These are phyloP conservation scores for Pisolithus sp. DNA, from an alignment of 768 basidiomycete genomes.

Conservation along the genomic window DNA sequence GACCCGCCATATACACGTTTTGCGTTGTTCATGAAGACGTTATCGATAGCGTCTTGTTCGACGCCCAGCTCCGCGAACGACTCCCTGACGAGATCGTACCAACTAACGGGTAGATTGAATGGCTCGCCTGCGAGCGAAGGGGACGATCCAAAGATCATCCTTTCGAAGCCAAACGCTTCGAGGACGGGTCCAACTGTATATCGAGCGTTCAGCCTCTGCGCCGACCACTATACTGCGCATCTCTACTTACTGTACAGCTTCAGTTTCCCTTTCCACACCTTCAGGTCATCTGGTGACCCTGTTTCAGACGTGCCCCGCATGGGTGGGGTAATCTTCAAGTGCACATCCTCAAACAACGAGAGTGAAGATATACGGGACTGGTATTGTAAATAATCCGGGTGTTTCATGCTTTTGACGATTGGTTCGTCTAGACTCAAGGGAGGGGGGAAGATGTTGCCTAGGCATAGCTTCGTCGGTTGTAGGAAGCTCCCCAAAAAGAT, in stretches of 20 bases:
- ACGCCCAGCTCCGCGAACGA: slow-evolving; percentile 73
- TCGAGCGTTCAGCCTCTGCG: background rate
- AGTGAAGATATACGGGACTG: slow-evolving; percentile 66
- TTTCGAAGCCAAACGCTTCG: slow-evolving; percentile 79
- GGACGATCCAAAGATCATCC: slow-evolving; percentile 79
- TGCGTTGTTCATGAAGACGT: slow-evolving; percentile 58
- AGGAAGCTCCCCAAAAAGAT: background rate
- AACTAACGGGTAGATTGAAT: slow-evolving; percentile 51
- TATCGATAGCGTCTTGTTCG: slow-evolving; percentile 72
- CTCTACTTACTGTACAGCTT: slow-evolving; percentile 76
- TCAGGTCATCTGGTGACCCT: slow-evolving; percentile 31
- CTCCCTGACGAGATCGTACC: slow-evolving; percentile 79
- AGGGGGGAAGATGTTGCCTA: slow-evolving; percentile 78
- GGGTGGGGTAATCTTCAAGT: slow-evolving; percentile 74
- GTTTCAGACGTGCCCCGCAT: slow-evolving; percentile 46
- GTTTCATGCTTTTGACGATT: slow-evolving; percentile 74
- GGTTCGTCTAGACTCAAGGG: slow-evolving; percentile 65
- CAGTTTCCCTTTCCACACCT: slow-evolving; percentile 50
- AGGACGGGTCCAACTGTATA: slow-evolving; percentile 67
- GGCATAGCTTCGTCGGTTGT: slow-evolving; percentile 4
- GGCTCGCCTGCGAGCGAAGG: slow-evolving; percentile 47
- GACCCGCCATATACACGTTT: slow-evolving; percentile 31
- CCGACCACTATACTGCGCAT: no score
- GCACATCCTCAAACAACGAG: slow-evolving; percentile 66
- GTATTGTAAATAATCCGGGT: slow-evolving; percentile 66